Evolutionary conservation across 495 filamentous ascomycete species (phyloP).

Genomic region (Penicillium psychrofluorescens): DNA sequence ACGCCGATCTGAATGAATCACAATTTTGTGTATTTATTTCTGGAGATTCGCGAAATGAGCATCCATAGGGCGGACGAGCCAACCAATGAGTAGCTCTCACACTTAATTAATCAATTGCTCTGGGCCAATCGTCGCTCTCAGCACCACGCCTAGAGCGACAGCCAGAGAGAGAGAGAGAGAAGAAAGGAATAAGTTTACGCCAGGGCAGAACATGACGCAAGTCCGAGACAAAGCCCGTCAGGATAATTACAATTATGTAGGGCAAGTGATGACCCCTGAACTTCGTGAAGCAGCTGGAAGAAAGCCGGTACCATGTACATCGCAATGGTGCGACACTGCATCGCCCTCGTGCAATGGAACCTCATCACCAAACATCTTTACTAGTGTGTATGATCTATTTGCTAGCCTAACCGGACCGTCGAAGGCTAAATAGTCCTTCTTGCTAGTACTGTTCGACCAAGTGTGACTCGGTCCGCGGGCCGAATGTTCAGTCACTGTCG

Average conservation of each 20-base stretch:
- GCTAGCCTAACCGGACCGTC: constrained; percentile 8
- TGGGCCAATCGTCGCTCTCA: too few relatives aligned
- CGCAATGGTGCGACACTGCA: constrained; percentile 16
- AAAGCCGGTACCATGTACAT: constrained; percentile 5
- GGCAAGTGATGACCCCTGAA: background rate
- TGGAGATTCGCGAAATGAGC: background rate
- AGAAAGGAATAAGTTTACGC: background rate
- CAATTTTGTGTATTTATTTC: background rate
- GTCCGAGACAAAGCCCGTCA: background rate
- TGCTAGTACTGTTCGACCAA: constrained; percentile 20
- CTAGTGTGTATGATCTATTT: constrained; percentile 16
- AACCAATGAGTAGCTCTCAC: too few relatives aligned
- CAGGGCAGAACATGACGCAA: background rate
- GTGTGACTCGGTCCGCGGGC: too few relatives aligned
- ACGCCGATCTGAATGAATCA: constrained; percentile 28
- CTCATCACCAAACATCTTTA: constrained; percentile 8
- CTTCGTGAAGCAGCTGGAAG: background rate
- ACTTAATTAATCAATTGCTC: too few relatives aligned
- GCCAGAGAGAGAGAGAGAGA: background rate
- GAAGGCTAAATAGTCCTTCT: constrained; percentile 13
- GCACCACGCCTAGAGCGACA: too few relatives aligned
- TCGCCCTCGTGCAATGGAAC: too few relatives aligned
- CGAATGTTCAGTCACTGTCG: background rate
- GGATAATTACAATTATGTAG: background rate
- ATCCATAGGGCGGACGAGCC: too few relatives aligned